Percentiles rank a stretch among this genome's conserved stretches.
Conservation (phyloP, 805 yeast genomes). For the Millerozyma acaciae region DNA sequence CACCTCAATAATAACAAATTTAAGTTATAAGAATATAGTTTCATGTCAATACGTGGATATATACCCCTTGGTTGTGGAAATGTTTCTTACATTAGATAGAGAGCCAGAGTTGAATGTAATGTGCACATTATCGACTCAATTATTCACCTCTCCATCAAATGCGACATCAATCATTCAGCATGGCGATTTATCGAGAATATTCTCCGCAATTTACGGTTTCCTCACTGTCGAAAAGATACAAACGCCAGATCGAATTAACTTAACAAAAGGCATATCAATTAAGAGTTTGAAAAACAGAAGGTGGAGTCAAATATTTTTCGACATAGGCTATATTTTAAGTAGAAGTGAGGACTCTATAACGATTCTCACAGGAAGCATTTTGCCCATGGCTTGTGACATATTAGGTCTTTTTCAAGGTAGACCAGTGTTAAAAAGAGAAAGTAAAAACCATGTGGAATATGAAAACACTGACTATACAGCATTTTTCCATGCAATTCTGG, state of each 20-base stretch:
- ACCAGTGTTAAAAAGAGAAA: constrained; percentile 71
- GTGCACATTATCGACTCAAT: constrained; percentile 72
- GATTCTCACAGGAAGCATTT: constrained; percentile 43
- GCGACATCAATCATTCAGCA: constrained; percentile 59
- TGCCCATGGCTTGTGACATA: constrained; percentile 62
- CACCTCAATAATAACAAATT: constrained; percentile 59
- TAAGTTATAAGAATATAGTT: constrained; percentile 51
- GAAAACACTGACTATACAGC: constrained; percentile 81
- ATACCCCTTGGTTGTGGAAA: constrained; percentile 70
- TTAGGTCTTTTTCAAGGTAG: constrained; percentile 71
- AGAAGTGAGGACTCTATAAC: constrained; percentile 56
- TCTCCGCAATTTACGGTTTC: constrained; percentile 61
- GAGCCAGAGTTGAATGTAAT: constrained; percentile 84
- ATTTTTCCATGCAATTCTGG: constrained; percentile 65
- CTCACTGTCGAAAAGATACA: constrained; percentile 51
- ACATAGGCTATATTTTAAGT: constrained; percentile 71
- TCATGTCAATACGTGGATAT: constrained; percentile 81
- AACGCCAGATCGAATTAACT: constrained; percentile 40
- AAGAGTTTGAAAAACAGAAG: constrained; percentile 60
- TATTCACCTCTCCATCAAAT: constrained; percentile 85
- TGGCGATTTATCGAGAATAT: constrained; percentile 60
- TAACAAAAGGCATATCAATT: constrained; percentile 35
- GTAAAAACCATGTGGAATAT: constrained; percentile 80
- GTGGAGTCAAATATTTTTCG: constrained; percentile 76
- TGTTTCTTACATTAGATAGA: constrained; percentile 69